A percentile compares a stretch with the other conserved stretches of the same genome.
phyloP scores from a whole-genome alignment of 768 basidiomycete species.

The Boletus rufocinnamomeus region DNA sequence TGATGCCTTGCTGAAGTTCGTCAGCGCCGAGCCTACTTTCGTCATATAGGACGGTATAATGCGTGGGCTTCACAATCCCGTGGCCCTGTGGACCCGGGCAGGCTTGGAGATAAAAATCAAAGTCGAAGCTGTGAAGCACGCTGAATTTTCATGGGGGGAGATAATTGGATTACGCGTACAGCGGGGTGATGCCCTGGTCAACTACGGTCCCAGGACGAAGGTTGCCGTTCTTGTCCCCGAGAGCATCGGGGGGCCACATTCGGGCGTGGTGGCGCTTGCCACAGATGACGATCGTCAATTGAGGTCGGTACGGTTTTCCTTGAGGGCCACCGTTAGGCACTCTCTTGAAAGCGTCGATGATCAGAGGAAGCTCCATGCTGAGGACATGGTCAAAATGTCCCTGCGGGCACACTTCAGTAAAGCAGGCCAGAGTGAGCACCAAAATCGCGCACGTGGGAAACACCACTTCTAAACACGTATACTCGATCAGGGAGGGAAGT shows the following conservation, averaged over 20 bases:
- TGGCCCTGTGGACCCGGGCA: slow-evolving; percentile 73
- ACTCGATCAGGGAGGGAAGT: slow-evolving; percentile 64
- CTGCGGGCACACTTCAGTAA: slow-evolving; percentile 35
- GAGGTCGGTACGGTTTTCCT: slow-evolving; percentile 54
- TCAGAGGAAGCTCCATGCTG: slow-evolving; percentile 59
- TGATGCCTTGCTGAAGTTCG: slow-evolving; percentile 70
- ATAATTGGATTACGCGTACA: slow-evolving; percentile 41
- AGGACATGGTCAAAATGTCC: slow-evolving; percentile 72
- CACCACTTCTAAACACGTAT: slow-evolving; percentile 77
- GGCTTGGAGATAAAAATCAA: slow-evolving; percentile 71
- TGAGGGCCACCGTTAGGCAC: slow-evolving; percentile 43
- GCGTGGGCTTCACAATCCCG: slow-evolving; percentile 59
- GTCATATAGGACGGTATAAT: slow-evolving; percentile 80
- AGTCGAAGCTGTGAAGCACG: slow-evolving; percentile 49
- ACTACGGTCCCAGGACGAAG: slow-evolving; percentile 79
- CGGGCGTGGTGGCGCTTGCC: slow-evolving; percentile 68
- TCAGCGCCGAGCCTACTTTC: slow-evolving; percentile 68
- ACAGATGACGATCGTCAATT: slow-evolving; percentile 73
- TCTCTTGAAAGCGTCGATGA: slow-evolving; percentile 57
- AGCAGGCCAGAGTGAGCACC: neutral
- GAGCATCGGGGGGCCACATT: slow-evolving; percentile 54
- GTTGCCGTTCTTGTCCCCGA: slow-evolving; percentile 69
- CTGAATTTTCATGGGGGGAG: neutral
- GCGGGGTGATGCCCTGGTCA: slow-evolving; percentile 73
- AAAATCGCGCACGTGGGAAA: slow-evolving; percentile 61